phyloP scores from a whole-genome alignment of 495 filamentous ascomycete species.

The Paragyromitra xinjiangensis region DNA sequence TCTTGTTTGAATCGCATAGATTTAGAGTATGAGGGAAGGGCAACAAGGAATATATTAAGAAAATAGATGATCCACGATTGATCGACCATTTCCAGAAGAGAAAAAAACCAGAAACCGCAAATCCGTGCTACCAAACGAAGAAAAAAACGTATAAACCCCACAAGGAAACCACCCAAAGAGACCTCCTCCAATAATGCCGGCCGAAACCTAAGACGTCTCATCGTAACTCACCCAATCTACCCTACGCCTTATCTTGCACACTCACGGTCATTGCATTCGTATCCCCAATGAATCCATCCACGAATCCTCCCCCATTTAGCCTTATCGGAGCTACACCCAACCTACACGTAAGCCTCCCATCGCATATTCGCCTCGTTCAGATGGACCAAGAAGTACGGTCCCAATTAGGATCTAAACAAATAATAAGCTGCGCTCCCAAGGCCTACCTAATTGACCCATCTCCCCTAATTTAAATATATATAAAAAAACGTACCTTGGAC shows the following conservation, averaged over 20 bases:
- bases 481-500: slow-evolving; percentile 79
- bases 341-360: slow-evolving; percentile 35
- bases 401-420: slow-evolving; percentile 62
- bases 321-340: slow-evolving; percentile 42
- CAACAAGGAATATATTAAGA: slow-evolving; percentile 9
- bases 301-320: slow-evolving; percentile 45
- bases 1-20: neutral
- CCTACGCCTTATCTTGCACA: slow-evolving; percentile 8
- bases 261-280: slow-evolving; percentile 3
- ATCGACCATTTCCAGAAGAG: slow-evolving; percentile 3
- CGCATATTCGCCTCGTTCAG: neutral
- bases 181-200: neutral
- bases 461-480: slow-evolving; percentile 57
- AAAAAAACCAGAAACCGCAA: slow-evolving; percentile 10
- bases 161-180: slow-evolving; percentile 16
- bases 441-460: slow-evolving; percentile 5
- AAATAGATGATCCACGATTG: slow-evolving; percentile 3
- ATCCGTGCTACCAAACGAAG: slow-evolving; percentile 8
- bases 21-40: slow-evolving; percentile 14
- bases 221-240: neutral
- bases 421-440: slow-evolving; percentile 53
- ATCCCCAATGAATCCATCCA: slow-evolving; percentile 45
- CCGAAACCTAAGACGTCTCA: neutral
- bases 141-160: slow-evolving; percentile 3
- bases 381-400: slow-evolving; percentile 77